A percentile compares a stretch with the other conserved stretches of the same genome.
phyloP scores from a whole-genome alignment of 495 filamentous ascomycete genomes.

The Neurospora tetrasperma region DNA sequence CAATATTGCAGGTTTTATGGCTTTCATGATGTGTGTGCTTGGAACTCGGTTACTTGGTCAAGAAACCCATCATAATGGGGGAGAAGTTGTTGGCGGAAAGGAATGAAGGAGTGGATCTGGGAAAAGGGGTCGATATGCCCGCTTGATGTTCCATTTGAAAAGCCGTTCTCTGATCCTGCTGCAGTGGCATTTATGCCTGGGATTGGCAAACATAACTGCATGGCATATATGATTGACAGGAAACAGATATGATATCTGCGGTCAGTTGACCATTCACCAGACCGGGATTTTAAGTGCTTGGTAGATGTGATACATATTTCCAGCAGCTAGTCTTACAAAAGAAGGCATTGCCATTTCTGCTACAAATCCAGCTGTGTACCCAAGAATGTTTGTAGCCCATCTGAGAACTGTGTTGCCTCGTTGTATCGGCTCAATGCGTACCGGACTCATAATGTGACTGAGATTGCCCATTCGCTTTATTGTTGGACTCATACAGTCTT shows the following conservation, averaged over 20 bases:
- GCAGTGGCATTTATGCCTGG: not conserved
- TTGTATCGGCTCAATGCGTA: not conserved
- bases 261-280: not conserved
- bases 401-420: not conserved
- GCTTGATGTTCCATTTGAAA: not conserved
- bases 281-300: not conserved
- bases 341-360: not conserved
- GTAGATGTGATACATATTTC: not conserved
- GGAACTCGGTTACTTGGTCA: not conserved
- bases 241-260: not conserved
- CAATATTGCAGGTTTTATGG: not conserved
- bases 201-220: not conserved
- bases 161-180: too few species aligned
- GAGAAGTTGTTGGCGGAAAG: not conserved
- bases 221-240: not conserved
- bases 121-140: not conserved
- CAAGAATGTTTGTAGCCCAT: rapidly evolving
- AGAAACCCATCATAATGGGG: not conserved
- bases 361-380: not conserved
- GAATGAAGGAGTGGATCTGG: not conserved
- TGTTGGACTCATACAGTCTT: not conserved
- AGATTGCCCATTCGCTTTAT: not conserved
- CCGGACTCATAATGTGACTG: not conserved
- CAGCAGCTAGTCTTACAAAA: not conserved
- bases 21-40: not conserved